Evolutionary conservation across 1,284 basidiomycete genomes (phyloP), one percentile per base, ranked within the genome.

Genomic region (Cryptococcus amylolentus): DNA sequence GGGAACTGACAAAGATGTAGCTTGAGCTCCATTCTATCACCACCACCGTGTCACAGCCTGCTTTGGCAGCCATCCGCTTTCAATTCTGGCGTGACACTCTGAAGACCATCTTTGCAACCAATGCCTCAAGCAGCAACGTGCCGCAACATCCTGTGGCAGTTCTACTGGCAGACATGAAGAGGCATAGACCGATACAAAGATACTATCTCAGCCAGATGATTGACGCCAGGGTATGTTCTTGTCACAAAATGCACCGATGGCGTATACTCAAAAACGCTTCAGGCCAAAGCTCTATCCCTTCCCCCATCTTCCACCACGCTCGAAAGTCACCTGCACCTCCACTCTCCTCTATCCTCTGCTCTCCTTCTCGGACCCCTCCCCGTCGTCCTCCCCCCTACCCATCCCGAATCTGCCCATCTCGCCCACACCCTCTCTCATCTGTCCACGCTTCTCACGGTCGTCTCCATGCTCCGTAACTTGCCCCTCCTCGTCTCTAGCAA

Each of bases 11-110:
- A 12, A 28, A 40, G 55, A 14, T n/a, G 3, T 72, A 93, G 89
- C 83, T 90, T 62, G 92, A 96, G 75, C 79, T 95, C 44, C 88
- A 91, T 26, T 86, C 82, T 67, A 80, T 93, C 14, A 86, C 87
- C 66, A 91, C 94, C 61, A 81, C 83, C 13, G 87, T 92, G 14
- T 86, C 87, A 16, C 89, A 88, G 65, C 79, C 86, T 40, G 82
- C 86, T 27, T 85, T 96, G 59, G 93, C 91, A 7, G 84, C 86
- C 69, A 91, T 95, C 82, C 83, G 91, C 63, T 86, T 91, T 80
- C 88, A 94, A 73, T 96, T 94, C 77, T 96, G 92, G 93, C 84
- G 85, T 69, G 91, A 96, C 71, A 86, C 89, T 1, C 72, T 95
- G 42, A 87, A 86, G 65, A 81, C 79, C 39, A 85, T 92, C 40